These are phyloP conservation scores for Chloranthus sessilifolius DNA, from an alignment of 164 flowering plant genomes.

Conservation along the genomic window DNA sequence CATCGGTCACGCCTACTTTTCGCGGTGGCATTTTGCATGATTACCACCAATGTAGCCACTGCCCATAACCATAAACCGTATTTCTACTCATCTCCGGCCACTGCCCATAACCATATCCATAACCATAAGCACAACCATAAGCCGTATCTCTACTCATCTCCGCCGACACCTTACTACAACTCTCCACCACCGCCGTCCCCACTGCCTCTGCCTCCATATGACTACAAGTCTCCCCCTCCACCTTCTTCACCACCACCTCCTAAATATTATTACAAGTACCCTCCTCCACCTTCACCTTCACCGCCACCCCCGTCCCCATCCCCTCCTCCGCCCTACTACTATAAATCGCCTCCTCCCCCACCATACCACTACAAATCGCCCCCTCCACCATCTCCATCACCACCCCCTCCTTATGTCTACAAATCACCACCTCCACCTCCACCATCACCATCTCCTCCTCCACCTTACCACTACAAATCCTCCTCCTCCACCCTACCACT, in stretches of 20 bases:
- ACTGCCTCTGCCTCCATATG: not conserved
- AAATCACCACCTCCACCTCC: slow-evolving; percentile 4
- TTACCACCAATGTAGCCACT: too few relatives aligned
- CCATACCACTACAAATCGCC: not conserved
- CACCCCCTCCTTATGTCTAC: not conserved
- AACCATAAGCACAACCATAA: too few relatives aligned
- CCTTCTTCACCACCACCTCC: slow-evolving; percentile 5
- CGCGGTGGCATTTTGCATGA: too few relatives aligned
- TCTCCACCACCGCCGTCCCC: slow-evolving; percentile 10
- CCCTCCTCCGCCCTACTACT: not conserved
- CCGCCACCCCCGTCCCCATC: not conserved
- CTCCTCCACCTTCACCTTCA: slow-evolving; percentile 1
- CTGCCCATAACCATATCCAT: too few relatives aligned
- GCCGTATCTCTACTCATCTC: not conserved
- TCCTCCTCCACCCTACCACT: slow-evolving; percentile 4
- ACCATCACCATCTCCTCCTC: not conserved
- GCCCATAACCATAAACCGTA: too few relatives aligned
- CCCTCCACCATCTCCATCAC: slow-evolving; percentile 2
- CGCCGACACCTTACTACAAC: not conserved
- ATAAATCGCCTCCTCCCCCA: slow-evolving; percentile 3
- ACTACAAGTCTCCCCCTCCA: slow-evolving; percentile 11
- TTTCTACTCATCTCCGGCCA: too few relatives aligned
- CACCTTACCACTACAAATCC: not conserved
- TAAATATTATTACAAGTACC: not conserved
- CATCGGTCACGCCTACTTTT: too few relatives aligned